Conservation (phyloP, 2,329 filamentous ascomycete species). For the Talaromyces pinophilus region DNA sequence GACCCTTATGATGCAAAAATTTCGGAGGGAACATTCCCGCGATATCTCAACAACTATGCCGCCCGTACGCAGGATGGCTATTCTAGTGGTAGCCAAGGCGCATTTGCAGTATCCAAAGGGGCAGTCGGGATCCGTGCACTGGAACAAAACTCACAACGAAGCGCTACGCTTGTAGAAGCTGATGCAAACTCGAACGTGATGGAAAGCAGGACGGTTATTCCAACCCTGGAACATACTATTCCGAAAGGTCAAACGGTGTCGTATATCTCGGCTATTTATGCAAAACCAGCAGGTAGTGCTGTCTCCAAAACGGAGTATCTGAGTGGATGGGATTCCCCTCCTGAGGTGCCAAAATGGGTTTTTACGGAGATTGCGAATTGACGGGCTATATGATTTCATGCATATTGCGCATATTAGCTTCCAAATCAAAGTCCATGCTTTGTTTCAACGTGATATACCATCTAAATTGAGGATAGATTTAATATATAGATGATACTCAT, state of each 20-base stretch:
- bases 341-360: constrained; percentile 3
- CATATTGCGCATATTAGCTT: too few species aligned
- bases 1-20: neutral
- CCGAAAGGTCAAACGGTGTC: neutral
- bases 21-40: neutral
- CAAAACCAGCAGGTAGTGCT: neutral
- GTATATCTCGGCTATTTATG: neutral
- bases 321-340: neutral
- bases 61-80: neutral
- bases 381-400: too few species aligned
- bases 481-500: too few species aligned
- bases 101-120: neutral
- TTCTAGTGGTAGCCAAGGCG: neutral
- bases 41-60: neutral
- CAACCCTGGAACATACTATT: neutral
- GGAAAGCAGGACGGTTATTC: neutral
- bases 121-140: neutral
- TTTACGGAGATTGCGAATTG: neutral
- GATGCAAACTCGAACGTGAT: constrained; percentile 2
- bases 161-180: neutral
- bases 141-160: neutral
- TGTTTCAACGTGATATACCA: too few species aligned
- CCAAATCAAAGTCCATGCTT: too few species aligned
- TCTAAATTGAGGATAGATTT: too few species aligned
- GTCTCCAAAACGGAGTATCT: neutral